A percentile compares a stretch with the other conserved stretches of the same genome.
Conservation (phyloP, 1,284 basidiomycete species). For the Microbotryum violaceum region DNA sequence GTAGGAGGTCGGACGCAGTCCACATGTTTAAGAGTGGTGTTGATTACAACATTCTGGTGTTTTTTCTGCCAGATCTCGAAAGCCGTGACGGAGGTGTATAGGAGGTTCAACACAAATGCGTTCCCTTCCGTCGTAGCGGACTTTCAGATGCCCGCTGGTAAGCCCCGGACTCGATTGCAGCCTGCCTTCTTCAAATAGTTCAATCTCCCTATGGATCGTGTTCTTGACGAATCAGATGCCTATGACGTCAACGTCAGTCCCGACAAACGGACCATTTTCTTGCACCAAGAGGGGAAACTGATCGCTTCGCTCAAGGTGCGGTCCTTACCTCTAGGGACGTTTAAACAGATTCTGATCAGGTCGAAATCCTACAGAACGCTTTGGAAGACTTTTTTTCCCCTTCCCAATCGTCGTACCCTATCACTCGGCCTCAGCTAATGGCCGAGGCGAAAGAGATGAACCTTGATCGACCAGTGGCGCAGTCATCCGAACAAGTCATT, state of each 20-base stretch:
- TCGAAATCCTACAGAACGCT: constrained; percentile 42
- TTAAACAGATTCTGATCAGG: too few species aligned
- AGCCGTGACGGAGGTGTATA: constrained; percentile 82
- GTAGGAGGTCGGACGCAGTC: constrained; percentile 41
- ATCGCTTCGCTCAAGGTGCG: constrained; percentile 68
- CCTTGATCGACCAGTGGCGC: too few species aligned
- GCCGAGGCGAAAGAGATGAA: too few species aligned
- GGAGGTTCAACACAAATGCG: constrained; percentile 71
- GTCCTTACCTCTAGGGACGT: not conserved
- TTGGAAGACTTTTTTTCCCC: constrained; percentile 61
- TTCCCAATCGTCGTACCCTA: constrained; percentile 58
- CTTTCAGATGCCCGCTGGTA: constrained; percentile 68
- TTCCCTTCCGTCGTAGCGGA: constrained; percentile 76
- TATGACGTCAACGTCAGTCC: constrained; percentile 96
- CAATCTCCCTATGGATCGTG: too few species aligned
- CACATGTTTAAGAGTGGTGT: too few species aligned
- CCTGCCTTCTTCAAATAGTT: too few species aligned
- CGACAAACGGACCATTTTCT: constrained; percentile 88
- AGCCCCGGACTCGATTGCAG: constrained; percentile 5
- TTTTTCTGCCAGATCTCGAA: constrained; percentile 60
- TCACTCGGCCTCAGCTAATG: constrained; percentile 9
- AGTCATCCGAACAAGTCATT: too few species aligned
- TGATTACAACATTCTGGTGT: too few species aligned
- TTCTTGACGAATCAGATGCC: constrained; percentile 49
- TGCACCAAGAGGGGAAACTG: constrained; percentile 80